Base-by-base conservation (phyloP, 2,329 filamentous ascomycete genomes). In the Arthrocladium fulminans region DNA sequence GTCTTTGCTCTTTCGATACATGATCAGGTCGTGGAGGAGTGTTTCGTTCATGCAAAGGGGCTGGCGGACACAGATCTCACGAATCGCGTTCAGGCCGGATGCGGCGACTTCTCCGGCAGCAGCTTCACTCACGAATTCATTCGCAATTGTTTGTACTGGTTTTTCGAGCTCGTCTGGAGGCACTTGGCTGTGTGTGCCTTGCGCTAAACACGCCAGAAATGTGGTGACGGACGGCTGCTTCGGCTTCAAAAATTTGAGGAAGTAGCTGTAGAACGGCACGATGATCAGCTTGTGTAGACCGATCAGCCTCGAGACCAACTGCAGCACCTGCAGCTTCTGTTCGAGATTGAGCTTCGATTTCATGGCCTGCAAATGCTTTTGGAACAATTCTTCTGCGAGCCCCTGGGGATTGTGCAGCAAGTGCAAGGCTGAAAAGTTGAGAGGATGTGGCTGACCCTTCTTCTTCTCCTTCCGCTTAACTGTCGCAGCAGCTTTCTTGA, bases 21-120 rank as follows among this genome's bases (percentile, higher is more conserved):
- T 85, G 8, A 97, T 88, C 45, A 98, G 70, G 72, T 98, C 92
- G 65, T 98, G 90, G 24, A 98, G 71, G n/a, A 98, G 70, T 0
- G 89, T 95, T 56, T 97, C 89, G 45, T 81, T 88, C 86, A 98
- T 97, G 4, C 89, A 89, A n/a, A 97, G 72, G 1, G 92, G 90
- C 62, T 98, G 92, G 54, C 92, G 79, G 2, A 83, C 84, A 65
- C 90, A 96, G 22, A 98, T 86, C 62, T 98, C 92, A 44, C 92
- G 81, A 56, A 98, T 97, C 12, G 88, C 85, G 64, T 97, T 96
- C 47, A 98, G 74, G 61, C 90, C 92, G 3, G 92, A 90, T 3
- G 89, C 83, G 1, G 87, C 87, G 24, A 98, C 90, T 66, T 97
- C 89, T 2, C 86, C 78, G 0, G 92, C 89, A 0, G 89, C 82